phyloP scores from a whole-genome alignment of 768 basidiomycete genomes.

The Trametes villosa region DNA sequence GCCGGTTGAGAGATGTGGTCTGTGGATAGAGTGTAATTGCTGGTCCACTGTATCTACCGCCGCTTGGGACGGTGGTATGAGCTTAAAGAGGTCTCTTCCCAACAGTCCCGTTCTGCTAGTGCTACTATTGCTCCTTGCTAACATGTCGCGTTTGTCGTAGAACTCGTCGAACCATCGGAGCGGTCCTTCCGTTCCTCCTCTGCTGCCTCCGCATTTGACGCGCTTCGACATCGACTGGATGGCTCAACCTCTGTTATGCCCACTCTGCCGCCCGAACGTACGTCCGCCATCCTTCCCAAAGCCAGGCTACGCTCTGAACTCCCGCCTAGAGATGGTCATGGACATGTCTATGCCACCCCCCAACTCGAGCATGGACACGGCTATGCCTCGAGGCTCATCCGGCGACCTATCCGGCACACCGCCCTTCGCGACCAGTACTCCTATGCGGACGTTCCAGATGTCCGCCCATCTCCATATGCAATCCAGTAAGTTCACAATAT shows the following conservation, averaged over 20 bases:
- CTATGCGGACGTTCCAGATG: constrained; percentile 55
- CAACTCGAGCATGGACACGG: constrained; percentile 43
- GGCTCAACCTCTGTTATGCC: constrained; percentile 22
- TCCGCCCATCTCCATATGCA: constrained; percentile 53
- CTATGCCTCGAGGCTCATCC: constrained; percentile 42
- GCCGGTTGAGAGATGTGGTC: too few species aligned
- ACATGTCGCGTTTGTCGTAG: constrained; percentile 3
- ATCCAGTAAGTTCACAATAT: constrained; percentile 48
- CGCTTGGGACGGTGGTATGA: too few species aligned
- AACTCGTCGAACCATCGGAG: constrained; percentile 16
- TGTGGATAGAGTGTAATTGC: too few species aligned
- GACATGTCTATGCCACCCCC: constrained; percentile 27
- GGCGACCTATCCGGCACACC: constrained; percentile 41
- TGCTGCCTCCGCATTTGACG: constrained; percentile 27
- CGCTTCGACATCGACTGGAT: constrained; percentile 27
- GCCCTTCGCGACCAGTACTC: constrained; percentile 59
- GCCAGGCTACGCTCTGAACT: not conserved
- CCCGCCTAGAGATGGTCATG: constrained; percentile 18
- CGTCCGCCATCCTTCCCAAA: not conserved
- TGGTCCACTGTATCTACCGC: too few species aligned
- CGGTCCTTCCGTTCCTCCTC: constrained; percentile 19
- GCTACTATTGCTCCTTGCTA: too few species aligned
- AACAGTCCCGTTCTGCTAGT: too few species aligned
- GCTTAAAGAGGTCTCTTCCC: too few species aligned
- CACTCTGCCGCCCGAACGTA: constrained; percentile 26